phyloP scores from a whole-genome alignment of 1,284 basidiomycete genomes.

The Fomitopsis schrenkii region DNA sequence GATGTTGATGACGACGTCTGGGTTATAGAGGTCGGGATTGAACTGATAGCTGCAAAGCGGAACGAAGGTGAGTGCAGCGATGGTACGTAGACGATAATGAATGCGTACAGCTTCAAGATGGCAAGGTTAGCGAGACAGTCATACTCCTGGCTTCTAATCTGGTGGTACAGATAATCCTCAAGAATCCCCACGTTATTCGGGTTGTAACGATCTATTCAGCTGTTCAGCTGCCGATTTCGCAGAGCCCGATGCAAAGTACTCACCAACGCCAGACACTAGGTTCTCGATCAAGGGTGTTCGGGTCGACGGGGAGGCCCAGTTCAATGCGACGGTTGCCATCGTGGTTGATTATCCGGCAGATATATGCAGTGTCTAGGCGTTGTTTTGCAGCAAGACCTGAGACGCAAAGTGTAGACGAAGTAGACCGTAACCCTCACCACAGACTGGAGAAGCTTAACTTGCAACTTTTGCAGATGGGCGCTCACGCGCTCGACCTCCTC shows the following conservation, averaged over 20 bases:
- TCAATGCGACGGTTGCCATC: conserved; percentile 42
- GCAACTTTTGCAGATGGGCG: background rate
- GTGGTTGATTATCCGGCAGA: background rate
- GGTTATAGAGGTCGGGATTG: conserved; percentile 90
- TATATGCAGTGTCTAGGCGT: background rate
- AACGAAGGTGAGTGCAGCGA: background rate
- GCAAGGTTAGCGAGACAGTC: conserved; percentile 93
- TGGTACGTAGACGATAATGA: conserved; percentile 4
- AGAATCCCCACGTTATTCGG: conserved; percentile 89
- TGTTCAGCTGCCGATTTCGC: background rate
- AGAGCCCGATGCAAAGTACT: conserved; percentile 25
- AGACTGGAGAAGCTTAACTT: background rate
- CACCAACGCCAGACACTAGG: conserved; percentile 89
- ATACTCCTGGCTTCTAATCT: conserved; percentile 87
- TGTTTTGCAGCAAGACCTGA: background rate
- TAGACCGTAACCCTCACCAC: background rate
- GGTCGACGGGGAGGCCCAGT: conserved; percentile 68
- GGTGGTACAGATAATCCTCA: conserved; percentile 92
- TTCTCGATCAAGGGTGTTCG: conserved; percentile 85
- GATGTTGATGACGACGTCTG: conserved; percentile 91
- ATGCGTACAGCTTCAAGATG: conserved; percentile 74
- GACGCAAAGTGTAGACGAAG: background rate
- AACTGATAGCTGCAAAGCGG: conserved; percentile 81
- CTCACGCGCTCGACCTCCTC: background rate
- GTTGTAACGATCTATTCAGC: conserved; percentile 83